Evolutionary conservation across 257 asterid species (phyloP).

Genomic region (Fraxinus americana): DNA sequence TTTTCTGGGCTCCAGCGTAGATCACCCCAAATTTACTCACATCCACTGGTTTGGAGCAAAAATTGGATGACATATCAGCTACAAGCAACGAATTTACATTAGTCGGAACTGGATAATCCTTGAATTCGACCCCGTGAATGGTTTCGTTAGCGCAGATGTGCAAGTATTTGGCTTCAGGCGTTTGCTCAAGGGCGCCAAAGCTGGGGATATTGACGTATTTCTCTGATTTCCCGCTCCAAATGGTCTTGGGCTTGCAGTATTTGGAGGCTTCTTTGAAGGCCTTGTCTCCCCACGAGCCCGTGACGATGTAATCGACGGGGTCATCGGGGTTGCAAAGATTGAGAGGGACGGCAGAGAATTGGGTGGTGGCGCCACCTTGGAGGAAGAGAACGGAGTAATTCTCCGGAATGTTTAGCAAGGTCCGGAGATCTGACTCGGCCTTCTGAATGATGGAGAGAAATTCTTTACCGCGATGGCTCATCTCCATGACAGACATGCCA

Average conservation of each 20-base stretch:
- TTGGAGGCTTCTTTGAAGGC: conserved; percentile 76
- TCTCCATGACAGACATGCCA: conserved; percentile 98
- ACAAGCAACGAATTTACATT: conserved; percentile 52
- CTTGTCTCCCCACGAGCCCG: conserved; percentile 98
- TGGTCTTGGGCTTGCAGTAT: conserved; percentile 64
- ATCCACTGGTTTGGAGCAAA: conserved; percentile 90
- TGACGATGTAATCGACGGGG: conserved; percentile 70
- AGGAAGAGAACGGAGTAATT: conserved; percentile 86
- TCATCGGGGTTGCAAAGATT: conserved; percentile 64
- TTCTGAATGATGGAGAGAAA: conserved; percentile 83
- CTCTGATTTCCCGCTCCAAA: conserved; percentile 85
- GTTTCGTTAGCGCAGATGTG: conserved; percentile 92
- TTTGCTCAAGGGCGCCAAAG: conserved; percentile 61
- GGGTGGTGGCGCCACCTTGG: conserved; percentile 99
- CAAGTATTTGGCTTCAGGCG: conserved; percentile 65
- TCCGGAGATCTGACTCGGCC: conserved; percentile 86
- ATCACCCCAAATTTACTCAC: conserved; percentile 71
- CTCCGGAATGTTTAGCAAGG: conserved; percentile 61
- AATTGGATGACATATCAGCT: conserved; percentile 95
- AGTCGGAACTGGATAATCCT: conserved; percentile 67
- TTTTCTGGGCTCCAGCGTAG: conserved; percentile 99
- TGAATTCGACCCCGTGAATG: conserved; percentile 94
- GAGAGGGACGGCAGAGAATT: conserved; percentile 84
- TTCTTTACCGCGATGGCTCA: conserved; percentile 97
- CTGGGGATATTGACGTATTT: conserved; percentile 75